Evolutionary conservation across 2,329 filamentous ascomycete genomes (phyloP), one percentile per base, ranked within the genome.

Genomic region (Pleomassaria siparia): DNA sequence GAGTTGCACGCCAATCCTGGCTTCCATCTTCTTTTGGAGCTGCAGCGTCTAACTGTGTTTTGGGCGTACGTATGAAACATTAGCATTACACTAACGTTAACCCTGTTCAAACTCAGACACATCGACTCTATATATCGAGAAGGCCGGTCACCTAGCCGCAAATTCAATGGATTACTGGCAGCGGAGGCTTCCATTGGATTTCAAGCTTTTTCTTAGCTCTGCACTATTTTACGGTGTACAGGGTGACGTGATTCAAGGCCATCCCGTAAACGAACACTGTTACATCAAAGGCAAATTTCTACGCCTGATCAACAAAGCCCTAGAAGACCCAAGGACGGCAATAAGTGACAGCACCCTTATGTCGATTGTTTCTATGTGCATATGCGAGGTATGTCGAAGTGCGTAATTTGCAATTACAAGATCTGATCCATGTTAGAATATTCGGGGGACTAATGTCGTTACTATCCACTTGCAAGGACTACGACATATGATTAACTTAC

Each of bases 351-450:
- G 55, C n/a, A 54, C 44, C 12, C 50, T 58, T 22, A 41, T 46
- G 2, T 42, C 53, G 3, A 49, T 56, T 7, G 44, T 52, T 20
- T 47, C 43, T 6, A 42, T 56, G 36, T 50, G 47, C 26, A 58
- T 58, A 50, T 58, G 56, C 26, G 55, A 58, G 41, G 55, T 58
- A 49, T 36, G 44, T 47, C 2, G n/a, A 12, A 4, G 9, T 44
- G 3, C 8, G 2, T 16, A 4, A 40, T 12, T 15, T n/a, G 11
- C 36, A 22, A 28, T 15, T 5, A 33, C 21, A 22, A 24, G 1
- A 12, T 8, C 40, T 51, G 26, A 49, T 20, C 11, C 8, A 13
- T 8, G 2, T 2, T 29, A 58, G 55, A 58, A 58, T 24, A 26
- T 55, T 12, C 52, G 47, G n/a, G 55, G 55, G 9, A 44, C 28